Conservation (phyloP, 2,329 filamentous ascomycete species). For the Arthrobotrys musiformis region DNA sequence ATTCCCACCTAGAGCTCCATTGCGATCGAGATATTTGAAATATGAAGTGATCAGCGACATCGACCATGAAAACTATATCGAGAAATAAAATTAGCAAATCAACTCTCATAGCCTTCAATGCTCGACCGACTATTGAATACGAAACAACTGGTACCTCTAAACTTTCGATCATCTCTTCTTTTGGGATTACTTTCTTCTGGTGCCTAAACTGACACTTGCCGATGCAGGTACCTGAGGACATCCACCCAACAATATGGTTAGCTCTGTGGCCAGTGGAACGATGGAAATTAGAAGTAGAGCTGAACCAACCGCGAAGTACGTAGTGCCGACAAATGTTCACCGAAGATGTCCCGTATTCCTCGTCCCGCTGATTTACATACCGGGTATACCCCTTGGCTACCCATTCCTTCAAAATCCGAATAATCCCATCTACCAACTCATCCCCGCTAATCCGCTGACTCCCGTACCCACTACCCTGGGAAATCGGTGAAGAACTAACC, state of each 20-base stretch:
- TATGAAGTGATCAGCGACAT: constrained; percentile 4
- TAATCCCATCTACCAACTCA: background rate
- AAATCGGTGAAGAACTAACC: background rate
- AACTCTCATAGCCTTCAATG: too few relatives aligned
- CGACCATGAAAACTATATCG: constrained; percentile 2
- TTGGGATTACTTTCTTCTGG: too few relatives aligned
- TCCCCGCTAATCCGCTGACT: background rate
- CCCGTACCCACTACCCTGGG: background rate
- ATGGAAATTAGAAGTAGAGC: too few relatives aligned
- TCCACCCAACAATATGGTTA: too few relatives aligned
- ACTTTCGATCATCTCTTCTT: too few relatives aligned
- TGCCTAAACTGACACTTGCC: too few relatives aligned
- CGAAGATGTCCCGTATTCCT: background rate
- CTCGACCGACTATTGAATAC: too few relatives aligned
- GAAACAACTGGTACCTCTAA: too few relatives aligned
- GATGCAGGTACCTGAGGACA: too few relatives aligned
- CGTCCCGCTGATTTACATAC: background rate
- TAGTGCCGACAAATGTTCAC: background rate
- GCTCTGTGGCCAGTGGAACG: too few relatives aligned
- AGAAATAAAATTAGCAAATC: too few relatives aligned
- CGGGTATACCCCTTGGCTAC: background rate
- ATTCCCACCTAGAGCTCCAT: background rate
- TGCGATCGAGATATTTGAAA: background rate
- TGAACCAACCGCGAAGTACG: background rate
- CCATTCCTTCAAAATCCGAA: background rate